Base-by-base conservation (phyloP, 345 rosid genomes). In the Pistacia integerrima region DNA sequence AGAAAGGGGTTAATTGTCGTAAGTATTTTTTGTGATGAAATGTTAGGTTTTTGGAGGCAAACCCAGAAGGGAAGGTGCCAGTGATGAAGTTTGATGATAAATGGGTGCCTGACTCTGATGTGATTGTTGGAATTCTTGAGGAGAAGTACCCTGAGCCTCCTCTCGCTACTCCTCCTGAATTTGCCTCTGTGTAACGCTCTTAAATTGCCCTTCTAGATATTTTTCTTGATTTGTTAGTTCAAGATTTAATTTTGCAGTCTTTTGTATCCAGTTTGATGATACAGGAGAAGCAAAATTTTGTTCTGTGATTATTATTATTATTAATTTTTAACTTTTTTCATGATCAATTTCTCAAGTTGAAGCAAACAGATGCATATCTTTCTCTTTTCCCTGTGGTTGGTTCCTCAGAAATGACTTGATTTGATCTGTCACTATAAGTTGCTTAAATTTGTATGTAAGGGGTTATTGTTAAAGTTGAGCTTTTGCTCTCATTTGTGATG, bases 21-120 rank as follows among this genome's bases (percentile, higher is more conserved):
- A 10, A 2, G 11, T 55, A 4, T 75, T 72, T 30, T 25, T 55
- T 36, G 20, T 73, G 33, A 30, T 59, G 61, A 14, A 8, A 72
- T 61, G 25, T 48, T 77, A 94, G 98, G 99, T 92, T 94, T 62
- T 64, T 88, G 83, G 92, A 89, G n/a, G 80, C 90, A 61, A 94
- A 81, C 77, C 94, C 97, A 59, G 91, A 87, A 82, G 96, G 97
- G 74, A 97, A 91, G 84, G 92, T 87, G 73, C 99, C 98, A 9
- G 87, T 91, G 73, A 80, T 76, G 68, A 92, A 94, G 86, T 69
- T 90, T 59, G 93, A 94, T 78, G 90, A 84, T 76, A 90, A 91
- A 75, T 97, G 97, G 97, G 90, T 92, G 60, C 2, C 92, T 74
- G 98, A 94, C 71, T 94, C 99, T 49, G 97, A 94, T 80, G 87